Evolutionary conservation across 2,329 filamentous ascomycete species (phyloP), one percentile per base, ranked within the genome.

Genomic region (Pseudocercospora ulei): DNA sequence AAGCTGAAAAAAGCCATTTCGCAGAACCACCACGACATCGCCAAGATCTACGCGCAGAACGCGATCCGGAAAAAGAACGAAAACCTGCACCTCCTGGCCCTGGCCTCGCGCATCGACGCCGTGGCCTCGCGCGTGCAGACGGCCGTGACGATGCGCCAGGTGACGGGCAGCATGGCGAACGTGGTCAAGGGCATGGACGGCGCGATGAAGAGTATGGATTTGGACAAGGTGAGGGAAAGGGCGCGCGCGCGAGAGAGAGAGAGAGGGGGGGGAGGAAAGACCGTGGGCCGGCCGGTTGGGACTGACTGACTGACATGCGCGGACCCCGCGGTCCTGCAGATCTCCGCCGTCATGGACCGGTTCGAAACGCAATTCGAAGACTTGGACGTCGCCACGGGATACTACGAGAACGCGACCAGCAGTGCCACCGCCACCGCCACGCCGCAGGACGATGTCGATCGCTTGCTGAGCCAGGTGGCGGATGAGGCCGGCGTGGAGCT

Each of bases 401-500:
- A 87, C 63, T 90, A 90, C 63, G 83, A 88, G 62, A 85, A 87
- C 56, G 82, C 84, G 43, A 88, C 87, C 46, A 77, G 75, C 13
- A 79, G 81, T 44, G 81, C 80, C 23, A 92, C 85, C 60, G 82
- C 63, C 55, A 80, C 67, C 59, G 82, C 69, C 61, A 87, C 66
- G 65, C 82, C 67, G 63, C 75, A 93, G 59, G 85, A 92, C 52
- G 84, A 87, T 51, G 84, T 93, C 1, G 85, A 93, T 61, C 78
- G 84, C 50, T 65, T 93, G 46, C 80, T 93, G 64, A 80, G 76
- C 48, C 82, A 92, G 64, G 75, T 90, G 27, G 85, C 85, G 47
- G 86, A 93, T 60, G 85, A 92, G 61, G 84, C 82, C 6, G 86
- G 86, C 38, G 75, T 94, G 36, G 82, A 90, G 62, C 68, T 93